phyloP scores from a whole-genome alignment of 345 rosid genomes.

The Arabidopsis suecica region DNA sequence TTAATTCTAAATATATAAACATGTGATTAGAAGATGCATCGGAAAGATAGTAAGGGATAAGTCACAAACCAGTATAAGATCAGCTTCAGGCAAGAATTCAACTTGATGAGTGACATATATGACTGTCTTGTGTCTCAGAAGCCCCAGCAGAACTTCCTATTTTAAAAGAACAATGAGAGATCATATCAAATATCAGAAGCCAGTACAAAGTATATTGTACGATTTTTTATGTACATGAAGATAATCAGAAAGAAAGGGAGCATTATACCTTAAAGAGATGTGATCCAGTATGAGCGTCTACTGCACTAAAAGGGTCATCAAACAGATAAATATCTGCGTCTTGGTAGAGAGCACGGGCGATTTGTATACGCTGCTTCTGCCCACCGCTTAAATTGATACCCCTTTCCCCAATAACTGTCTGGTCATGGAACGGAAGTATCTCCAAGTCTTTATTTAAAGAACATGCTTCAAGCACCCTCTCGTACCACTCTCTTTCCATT shows the following conservation, averaged over 20 bases:
- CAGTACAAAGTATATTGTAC: constrained; percentile 9
- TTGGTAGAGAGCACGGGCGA: constrained; percentile 75
- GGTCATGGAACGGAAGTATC: constrained; percentile 59
- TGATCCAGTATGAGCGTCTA: constrained; percentile 80
- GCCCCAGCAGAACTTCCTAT: constrained; percentile 67
- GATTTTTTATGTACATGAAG: constrained; percentile 16
- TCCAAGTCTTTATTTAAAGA: constrained; percentile 65
- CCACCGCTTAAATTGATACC: constrained; percentile 89
- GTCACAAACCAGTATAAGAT: constrained; percentile 61
- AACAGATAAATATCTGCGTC: constrained; percentile 72
- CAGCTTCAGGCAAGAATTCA: constrained; percentile 70
- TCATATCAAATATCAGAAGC: neutral
- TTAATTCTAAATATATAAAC: constrained; percentile 2
- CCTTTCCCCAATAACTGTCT: constrained; percentile 73
- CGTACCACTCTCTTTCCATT: constrained; percentile 55
- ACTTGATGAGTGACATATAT: constrained; percentile 72
- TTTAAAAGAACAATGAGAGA: constrained; percentile 10
- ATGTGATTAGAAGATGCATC: neutral
- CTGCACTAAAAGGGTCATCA: constrained; percentile 89
- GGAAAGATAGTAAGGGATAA: constrained; percentile 1
- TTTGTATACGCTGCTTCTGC: constrained; percentile 81
- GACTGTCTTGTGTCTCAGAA: constrained; percentile 57
- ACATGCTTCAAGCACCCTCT: constrained; percentile 63
- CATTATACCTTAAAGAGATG: constrained; percentile 58
- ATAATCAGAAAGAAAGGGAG: constrained; percentile 13